phyloP scores from a whole-genome alignment of 140 eudicot genomes.

The Flaveria floridana region DNA sequence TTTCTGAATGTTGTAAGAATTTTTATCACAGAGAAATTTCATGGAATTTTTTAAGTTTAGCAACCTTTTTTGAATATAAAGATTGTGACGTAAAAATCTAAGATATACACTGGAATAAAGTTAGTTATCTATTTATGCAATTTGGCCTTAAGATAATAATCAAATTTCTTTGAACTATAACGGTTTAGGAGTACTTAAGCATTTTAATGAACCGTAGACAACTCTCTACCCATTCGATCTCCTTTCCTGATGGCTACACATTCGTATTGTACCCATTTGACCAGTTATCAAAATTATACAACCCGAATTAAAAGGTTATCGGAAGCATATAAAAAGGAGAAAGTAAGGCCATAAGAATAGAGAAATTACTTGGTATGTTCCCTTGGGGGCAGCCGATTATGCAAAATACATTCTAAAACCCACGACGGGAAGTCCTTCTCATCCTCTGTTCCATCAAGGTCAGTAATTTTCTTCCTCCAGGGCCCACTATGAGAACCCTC shows the following conservation, averaged over 20 bases:
- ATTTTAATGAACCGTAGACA: neutral
- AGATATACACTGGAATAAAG: neutral
- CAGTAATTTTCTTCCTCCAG: constrained; percentile 84
- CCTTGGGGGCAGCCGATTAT: constrained; percentile 85
- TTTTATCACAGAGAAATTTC: neutral
- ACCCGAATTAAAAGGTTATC: neutral
- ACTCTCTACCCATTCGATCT: neutral
- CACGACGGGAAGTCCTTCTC: constrained; percentile 90
- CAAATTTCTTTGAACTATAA: neutral
- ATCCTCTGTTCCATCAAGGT: constrained; percentile 77
- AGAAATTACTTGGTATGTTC: constrained; percentile 81
- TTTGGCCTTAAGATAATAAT: neutral
- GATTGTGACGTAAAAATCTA: constrained; percentile 19
- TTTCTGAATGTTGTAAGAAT: constrained; percentile 6
- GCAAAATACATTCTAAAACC: constrained; percentile 78
- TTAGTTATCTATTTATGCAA: neutral
- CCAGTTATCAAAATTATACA: constrained; percentile 1
- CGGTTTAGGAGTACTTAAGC: neutral
- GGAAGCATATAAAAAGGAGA: neutral
- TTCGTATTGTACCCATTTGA: neutral
- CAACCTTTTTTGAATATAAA: neutral
- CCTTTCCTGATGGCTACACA: constrained; percentile 7
- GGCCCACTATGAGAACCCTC: constrained; percentile 90
- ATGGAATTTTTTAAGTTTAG: neutral
- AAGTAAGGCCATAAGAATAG: constrained; percentile 9